Evolutionary conservation across 148 eudicot genomes (phyloP), one percentile per base, ranked within the genome.

Genomic region (Vaccinium macrocarpon): DNA sequence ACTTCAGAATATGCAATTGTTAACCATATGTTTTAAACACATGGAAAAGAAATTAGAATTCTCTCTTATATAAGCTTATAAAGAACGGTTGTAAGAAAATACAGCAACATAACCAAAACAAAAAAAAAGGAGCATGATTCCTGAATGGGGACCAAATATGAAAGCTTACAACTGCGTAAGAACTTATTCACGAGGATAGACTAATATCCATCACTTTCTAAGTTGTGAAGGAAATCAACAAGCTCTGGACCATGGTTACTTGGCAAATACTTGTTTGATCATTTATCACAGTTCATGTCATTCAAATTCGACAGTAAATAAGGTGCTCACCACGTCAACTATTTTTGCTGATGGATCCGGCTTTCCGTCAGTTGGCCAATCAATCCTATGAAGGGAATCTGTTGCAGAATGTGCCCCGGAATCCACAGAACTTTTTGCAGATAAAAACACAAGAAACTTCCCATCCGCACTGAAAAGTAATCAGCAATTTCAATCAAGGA

Each of bases 331-430:
- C 94, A 92, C 90, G 85, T 95, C 93, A 55, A 89, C 84, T 82
- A 96, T 86, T 84, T 88, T 85, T n/a, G 87, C 80, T 76, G 93
- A 86, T 6, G 82, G 66, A 27, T 82, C 85, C 55, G 80, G 87
- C 79, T 86, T 88, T 62, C 90, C 92, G 75, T 89, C 93, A 75
- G 82, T 89, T 25, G 91, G 89, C 98, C 98, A 96, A 82, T 94
- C 93, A 71, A 94, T 92, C 90, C 89, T 92, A 84, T 93, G 97
- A 77, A 96, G 94, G 85, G 98, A 94, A 85, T 93, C 84, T 80
- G 98, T 93, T 51, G 94, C 92, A 49, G 85, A 90, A 86, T 96
- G 98, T 66, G 94, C 97, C 78, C 98, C 96, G 51, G 98, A 89
- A 81, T 96, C 94, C 48, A 96, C 91, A 85, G 95, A 84, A 83